Evolutionary conservation across 2,329 filamentous ascomycete species (phyloP), one percentile per base, ranked within the genome.

Genomic region (Exophiala aquamarina): DNA sequence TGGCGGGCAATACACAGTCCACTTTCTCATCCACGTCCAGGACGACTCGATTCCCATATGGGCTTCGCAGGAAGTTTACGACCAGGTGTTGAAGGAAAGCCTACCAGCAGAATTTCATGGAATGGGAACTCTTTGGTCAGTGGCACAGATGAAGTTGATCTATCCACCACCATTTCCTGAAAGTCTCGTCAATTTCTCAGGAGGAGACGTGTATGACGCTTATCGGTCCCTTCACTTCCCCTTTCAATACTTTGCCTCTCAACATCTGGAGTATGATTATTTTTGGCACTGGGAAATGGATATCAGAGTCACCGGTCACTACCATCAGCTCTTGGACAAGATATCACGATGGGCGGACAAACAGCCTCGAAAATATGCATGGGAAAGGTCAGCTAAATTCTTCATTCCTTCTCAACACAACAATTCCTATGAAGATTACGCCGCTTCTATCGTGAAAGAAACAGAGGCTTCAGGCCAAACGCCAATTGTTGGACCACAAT

Each of bases 21-120:
- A 91, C 64, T 85, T 92, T 59, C 72, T 92, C 33, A 76, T 92
- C 26, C 86, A 92, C 56, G 86, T 90, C 50, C 86, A 87, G 56
- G 84, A 92, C 62, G 77, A 85, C 56, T 78, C 82, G 55, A 71
- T 82, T 38, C 84, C 85, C 15, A 86, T 90, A 53, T 89, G 84
- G 82, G 80, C 84, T 2, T 85, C 89, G 56, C 76, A 81, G 8
- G 72, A 75, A 14, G 80, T 81, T 0, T 84, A 86, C 44, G 76
- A 86, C 56, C 70, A 75, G n/a, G 77, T 88, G 2, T 54, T 60
- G 8, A 49, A 47, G 20, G 49, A 54, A 14, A 59, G 53, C 18
- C 55, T 66, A 5, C 66, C 66, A 3, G 39, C 47, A 13, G 66
- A 67, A 42, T 67, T 69, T 42, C 55, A 54, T 8, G 63, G 62